These are phyloP conservation scores for Termitomyces heimii DNA, from an alignment of 768 basidiomycete genomes.

Conservation along the genomic window DNA sequence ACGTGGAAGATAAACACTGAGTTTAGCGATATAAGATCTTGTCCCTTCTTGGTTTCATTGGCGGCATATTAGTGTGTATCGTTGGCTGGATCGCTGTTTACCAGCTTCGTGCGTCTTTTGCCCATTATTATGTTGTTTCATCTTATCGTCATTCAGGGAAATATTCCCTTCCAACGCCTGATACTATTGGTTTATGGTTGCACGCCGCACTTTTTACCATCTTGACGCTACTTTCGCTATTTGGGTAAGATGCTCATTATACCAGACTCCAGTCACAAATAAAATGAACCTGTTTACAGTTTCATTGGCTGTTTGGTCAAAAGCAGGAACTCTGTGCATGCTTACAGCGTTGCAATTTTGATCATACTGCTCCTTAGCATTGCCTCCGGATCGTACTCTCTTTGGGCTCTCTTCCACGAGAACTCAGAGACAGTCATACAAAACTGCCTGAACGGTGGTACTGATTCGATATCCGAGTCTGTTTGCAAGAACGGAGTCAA, in stretches of 20 bases:
- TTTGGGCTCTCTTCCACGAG: conserved; percentile 42
- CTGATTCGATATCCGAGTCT: conserved; percentile 22
- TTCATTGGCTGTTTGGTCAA: conserved; percentile 42
- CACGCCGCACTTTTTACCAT: conserved; percentile 42
- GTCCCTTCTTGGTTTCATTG: conserved; percentile 33
- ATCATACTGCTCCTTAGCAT: conserved; percentile 42
- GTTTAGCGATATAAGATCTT: conserved; percentile 25
- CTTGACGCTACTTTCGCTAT: conserved; percentile 38
- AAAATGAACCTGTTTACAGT: conserved; percentile 9
- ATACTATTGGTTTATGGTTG: conserved; percentile 40
- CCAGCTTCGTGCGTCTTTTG: conserved; percentile 31
- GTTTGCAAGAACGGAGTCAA: conserved; percentile 37
- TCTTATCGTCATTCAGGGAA: conserved; percentile 17
- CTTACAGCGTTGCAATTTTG: conserved; percentile 37
- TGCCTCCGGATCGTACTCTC: conserved; percentile 39
- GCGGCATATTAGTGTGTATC: conserved; percentile 38
- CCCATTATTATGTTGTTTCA: background rate
- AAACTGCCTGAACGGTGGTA: conserved; percentile 30
- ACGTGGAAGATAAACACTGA: background rate
- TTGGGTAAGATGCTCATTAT: conserved; percentile 35
- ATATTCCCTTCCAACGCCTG: conserved; percentile 27
- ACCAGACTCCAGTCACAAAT: background rate
- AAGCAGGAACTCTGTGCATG: conserved; percentile 32
- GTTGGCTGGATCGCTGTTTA: conserved; percentile 42
- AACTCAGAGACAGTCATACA: conserved; percentile 28